Evolutionary conservation across 768 basidiomycete species (phyloP), one percentile per base, ranked within the genome.

Genomic region (Trichaptum fuscoviolaceum): DNA sequence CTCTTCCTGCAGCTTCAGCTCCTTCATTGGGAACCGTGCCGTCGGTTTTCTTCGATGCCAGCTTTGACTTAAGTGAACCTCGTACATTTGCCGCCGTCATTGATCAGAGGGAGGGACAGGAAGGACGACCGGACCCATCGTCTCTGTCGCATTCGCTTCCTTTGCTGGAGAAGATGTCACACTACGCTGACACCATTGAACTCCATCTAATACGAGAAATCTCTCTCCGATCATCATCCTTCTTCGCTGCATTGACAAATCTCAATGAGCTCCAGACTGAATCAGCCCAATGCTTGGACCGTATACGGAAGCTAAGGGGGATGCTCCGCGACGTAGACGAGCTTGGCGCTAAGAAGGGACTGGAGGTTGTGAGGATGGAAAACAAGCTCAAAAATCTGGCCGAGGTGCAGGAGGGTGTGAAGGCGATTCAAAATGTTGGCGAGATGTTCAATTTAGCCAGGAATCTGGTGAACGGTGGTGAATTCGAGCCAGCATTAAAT

Each of bases 171-270:
- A 90, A 88, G 71, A 87, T 98, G 69, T 95, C 95, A 10, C 90
- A 93, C 65, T 90, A 96, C 72, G 89, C 96, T 1, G 97, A 98
- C 74, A 91, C 91, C 0, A 86, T 99, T 68, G 97, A 99, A 74
- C 88, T 94, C 67, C 96, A 99, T 76, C 90, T 99, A 65, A 86
- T 96, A 4, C 88, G 88, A 67, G 97, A 99, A 77, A 96, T 99
- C 59, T 91, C 91, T 9, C 80, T 91, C 10, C 90, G 96, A 17
- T 93, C 95, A 0, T 85, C 92, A 0, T 94, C 95, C 0, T 99
- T 99, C 84, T 99, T 99, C 72, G 90, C 96, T 5, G 97, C 97
- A 7, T 85, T 99, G 42, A 86, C 94, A 7, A 99, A 99, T 75
- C 82, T 99, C 8, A 92, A 97, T 72, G 91, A 94, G 69, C 85